phyloP scores from a whole-genome alignment of 108 stramenopile genomes.

The Skeletonema potamos region DNA sequence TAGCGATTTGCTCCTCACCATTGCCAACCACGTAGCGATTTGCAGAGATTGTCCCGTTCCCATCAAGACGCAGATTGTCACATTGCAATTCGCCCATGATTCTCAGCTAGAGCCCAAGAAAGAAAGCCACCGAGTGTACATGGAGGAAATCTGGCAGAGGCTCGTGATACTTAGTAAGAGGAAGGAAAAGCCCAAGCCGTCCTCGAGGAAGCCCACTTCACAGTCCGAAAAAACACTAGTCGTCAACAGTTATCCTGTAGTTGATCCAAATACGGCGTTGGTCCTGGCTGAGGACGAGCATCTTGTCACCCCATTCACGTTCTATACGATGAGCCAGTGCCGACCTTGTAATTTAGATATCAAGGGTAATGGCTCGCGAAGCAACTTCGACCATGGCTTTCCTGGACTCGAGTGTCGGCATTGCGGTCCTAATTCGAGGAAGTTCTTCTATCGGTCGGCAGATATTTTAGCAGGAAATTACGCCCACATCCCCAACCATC shows the following conservation, averaged over 20 bases:
- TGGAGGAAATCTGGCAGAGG: slow-evolving; percentile 36
- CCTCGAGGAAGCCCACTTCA: not conserved
- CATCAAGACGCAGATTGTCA: slow-evolving; percentile 27
- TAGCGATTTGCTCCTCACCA: slow-evolving; percentile 26
- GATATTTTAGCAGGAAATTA: slow-evolving; percentile 51
- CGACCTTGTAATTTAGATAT: slow-evolving; percentile 34
- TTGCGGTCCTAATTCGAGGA: slow-evolving; percentile 39
- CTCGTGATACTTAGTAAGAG: slow-evolving; percentile 1
- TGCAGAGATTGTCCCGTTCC: slow-evolving; percentile 31
- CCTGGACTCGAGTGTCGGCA: slow-evolving; percentile 48
- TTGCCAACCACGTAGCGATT: slow-evolving; percentile 37
- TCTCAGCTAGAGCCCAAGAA: slow-evolving; percentile 13
- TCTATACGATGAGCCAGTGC: slow-evolving; percentile 15
- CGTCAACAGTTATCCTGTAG: slow-evolving; percentile 2
- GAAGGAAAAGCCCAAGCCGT: slow-evolving; percentile 11
- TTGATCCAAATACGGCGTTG: slow-evolving; percentile 8
- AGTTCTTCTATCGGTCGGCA: slow-evolving; percentile 49
- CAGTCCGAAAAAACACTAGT: not conserved
- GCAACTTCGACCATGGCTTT: slow-evolving; percentile 35
- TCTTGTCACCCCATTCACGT: slow-evolving; percentile 40
- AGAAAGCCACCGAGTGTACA: slow-evolving; percentile 20
- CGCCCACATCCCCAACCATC: slow-evolving; percentile 50
- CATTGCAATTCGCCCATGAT: slow-evolving; percentile 26
- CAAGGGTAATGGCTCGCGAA: slow-evolving; percentile 33
- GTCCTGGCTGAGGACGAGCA: slow-evolving; percentile 18